These are phyloP conservation scores for Penicillium freii DNA, from an alignment of 2,329 filamentous ascomycete species.

Conservation along the genomic window DNA sequence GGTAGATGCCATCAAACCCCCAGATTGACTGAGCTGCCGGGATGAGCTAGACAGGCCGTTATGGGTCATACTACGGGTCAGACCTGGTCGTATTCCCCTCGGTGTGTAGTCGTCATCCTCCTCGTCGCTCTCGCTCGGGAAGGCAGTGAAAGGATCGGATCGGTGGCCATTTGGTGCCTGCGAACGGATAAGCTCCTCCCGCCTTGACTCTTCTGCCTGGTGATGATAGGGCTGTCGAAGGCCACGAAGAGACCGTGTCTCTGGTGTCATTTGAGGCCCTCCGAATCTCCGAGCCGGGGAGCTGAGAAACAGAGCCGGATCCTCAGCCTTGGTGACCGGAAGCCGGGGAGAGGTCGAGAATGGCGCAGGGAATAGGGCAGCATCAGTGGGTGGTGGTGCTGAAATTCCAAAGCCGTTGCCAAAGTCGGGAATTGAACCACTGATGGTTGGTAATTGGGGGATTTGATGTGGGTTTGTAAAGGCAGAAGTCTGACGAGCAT, in stretches of 20 bases:
- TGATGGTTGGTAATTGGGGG: constrained; percentile 38
- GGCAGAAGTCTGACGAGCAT: constrained; percentile 25
- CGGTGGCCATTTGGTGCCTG: constrained; percentile 31
- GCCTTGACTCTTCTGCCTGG: constrained; percentile 49
- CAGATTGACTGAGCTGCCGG: constrained; percentile 30
- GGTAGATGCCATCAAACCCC: constrained; percentile 34
- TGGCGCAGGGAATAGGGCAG: constrained; percentile 42
- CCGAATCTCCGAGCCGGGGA: constrained; percentile 51
- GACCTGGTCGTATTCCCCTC: constrained; percentile 32
- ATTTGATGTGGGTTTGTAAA: constrained; percentile 28
- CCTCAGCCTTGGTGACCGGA: constrained; percentile 41
- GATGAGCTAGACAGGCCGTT: constrained; percentile 33
- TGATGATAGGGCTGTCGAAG: constrained; percentile 49
- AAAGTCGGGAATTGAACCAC: constrained; percentile 35
- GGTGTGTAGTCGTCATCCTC: constrained; percentile 38
- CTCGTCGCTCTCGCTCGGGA: constrained; percentile 33
- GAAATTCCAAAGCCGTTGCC: constrained; percentile 30
- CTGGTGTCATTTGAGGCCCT: constrained; percentile 35
- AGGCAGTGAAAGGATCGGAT: constrained; percentile 28
- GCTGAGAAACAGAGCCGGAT: constrained; percentile 49
- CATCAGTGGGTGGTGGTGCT: constrained; percentile 33
- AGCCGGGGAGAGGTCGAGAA: constrained; percentile 48
- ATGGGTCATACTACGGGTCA: constrained; percentile 44
- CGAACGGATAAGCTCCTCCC: constrained; percentile 41
- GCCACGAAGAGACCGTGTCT: constrained; percentile 28